A percentile compares a stretch with the other conserved stretches of the same genome.
Evolutionary conservation across 1,284 basidiomycete species (phyloP).

Genomic region (Cryptococcus amylolentus): DNA sequence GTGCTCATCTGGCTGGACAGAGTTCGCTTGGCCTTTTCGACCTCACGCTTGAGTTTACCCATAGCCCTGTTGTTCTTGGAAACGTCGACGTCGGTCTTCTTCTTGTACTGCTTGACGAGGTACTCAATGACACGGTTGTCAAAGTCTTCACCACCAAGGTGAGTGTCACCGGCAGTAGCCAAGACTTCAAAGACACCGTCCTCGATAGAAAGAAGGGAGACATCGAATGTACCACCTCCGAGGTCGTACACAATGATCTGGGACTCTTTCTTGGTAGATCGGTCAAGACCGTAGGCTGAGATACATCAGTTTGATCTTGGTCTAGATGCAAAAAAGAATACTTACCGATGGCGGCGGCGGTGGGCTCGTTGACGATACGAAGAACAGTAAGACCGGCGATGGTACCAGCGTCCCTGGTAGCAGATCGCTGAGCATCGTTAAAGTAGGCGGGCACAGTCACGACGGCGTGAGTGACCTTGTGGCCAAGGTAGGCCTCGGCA

Average conservation of each 20-base stretch:
- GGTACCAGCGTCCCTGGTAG: slow-evolving; percentile 96
- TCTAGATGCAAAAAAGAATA: background rate
- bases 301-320: background rate
- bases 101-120: slow-evolving; percentile 90
- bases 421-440: slow-evolving; percentile 98
- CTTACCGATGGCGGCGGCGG: slow-evolving; percentile 73
- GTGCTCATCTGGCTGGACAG: slow-evolving; percentile 73
- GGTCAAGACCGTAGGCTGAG: slow-evolving; percentile 91
- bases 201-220: slow-evolving; percentile 92
- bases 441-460: slow-evolving; percentile 99
- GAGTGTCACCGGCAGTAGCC: slow-evolving; percentile 97
- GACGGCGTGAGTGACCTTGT: slow-evolving; percentile 95
- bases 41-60: slow-evolving; percentile 96
- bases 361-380: slow-evolving; percentile 99
- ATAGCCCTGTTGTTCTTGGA: slow-evolving; percentile 81
- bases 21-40: slow-evolving; percentile 99
- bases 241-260: slow-evolving; percentile 98
- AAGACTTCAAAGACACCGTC: slow-evolving; percentile 97
- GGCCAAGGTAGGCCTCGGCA: slow-evolving; percentile 94
- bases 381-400: slow-evolving; percentile 95
- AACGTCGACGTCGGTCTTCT: slow-evolving; percentile 89
- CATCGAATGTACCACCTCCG: slow-evolving; percentile 98
- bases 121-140: slow-evolving; percentile 94
- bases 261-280: slow-evolving; percentile 80
- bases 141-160: slow-evolving; percentile 98